A percentile compares a stretch with the other conserved stretches of the same genome.
Evolutionary conservation across 1,284 basidiomycete genomes (phyloP).

Genomic region (Ustilago bromivora): DNA sequence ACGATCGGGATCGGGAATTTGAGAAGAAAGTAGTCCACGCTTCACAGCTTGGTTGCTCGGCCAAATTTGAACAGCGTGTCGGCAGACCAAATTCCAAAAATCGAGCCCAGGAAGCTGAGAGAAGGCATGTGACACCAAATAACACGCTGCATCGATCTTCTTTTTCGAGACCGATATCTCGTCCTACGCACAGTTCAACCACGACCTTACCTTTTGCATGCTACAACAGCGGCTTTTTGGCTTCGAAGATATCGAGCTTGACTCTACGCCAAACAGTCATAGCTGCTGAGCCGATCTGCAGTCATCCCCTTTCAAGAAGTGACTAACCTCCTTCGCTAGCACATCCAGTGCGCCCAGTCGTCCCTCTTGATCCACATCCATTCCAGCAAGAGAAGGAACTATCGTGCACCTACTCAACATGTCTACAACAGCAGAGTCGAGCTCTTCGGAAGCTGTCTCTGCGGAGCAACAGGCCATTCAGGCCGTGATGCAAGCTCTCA

Average conservation of each 20-base stretch:
- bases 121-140: slow-evolving; percentile 12
- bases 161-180: too few species aligned
- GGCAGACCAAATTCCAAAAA: not conserved
- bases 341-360: not conserved
- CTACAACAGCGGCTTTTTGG: too few species aligned
- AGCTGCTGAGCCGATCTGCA: not conserved
- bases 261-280: not conserved
- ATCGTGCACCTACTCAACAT: slow-evolving; percentile 5
- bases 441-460: slow-evolving; percentile 17
- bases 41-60: not conserved
- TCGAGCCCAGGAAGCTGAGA: not conserved
- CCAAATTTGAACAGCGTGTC: slow-evolving; percentile 11
- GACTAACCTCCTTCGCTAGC: too few species aligned
- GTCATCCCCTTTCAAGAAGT: not conserved
- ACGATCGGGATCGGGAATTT: not conserved
- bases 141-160: slow-evolving; percentile 4
- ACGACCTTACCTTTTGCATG: too few species aligned
- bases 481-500: slow-evolving; percentile 72
- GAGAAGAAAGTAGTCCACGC: slow-evolving; percentile 10
- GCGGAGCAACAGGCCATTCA: slow-evolving; percentile 52
- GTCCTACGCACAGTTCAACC: too few species aligned
- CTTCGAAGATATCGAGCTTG: too few species aligned
- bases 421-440: slow-evolving; percentile 27
- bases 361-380: not conserved
- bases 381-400: not conserved